A percentile compares a stretch with the other conserved stretches of the same genome.
Conservation (phyloP, 2,329 filamentous ascomycete species). For the Dactylellina leptospora region DNA sequence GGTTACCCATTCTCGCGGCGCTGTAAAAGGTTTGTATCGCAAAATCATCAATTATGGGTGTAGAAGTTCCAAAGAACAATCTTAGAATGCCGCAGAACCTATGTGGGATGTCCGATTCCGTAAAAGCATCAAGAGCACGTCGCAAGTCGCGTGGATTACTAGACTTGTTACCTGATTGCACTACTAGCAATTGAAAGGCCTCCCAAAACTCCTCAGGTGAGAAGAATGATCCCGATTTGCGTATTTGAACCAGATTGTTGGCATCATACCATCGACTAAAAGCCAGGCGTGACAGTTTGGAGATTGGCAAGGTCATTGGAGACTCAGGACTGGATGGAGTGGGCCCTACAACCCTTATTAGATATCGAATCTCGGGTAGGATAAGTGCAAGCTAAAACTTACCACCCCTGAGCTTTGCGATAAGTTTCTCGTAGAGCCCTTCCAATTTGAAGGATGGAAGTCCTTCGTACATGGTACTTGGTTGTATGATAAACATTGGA, state of each 20-base stretch:
- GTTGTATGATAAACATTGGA: background rate
- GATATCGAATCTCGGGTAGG: background rate
- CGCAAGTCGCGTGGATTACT: background rate
- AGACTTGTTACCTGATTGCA: background rate
- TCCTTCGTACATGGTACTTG: constrained; percentile 2
- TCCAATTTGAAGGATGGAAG: constrained; percentile 15
- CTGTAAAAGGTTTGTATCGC: constrained; percentile 22
- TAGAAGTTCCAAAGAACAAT: constrained; percentile 2
- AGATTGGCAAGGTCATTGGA: background rate
- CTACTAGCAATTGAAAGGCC: constrained; percentile 1
- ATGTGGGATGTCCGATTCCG: background rate
- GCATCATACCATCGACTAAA: background rate
- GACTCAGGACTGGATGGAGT: background rate
- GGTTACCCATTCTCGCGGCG: background rate
- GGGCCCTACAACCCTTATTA: background rate
- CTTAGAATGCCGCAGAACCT: background rate
- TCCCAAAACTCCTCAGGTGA: constrained; percentile 1
- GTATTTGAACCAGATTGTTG: background rate
- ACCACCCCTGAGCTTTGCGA: constrained; percentile 7
- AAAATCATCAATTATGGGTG: constrained; percentile 23
- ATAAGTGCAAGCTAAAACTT: background rate
- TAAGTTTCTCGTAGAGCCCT: constrained; percentile 3
- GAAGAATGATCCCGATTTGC: background rate
- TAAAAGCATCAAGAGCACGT: constrained; percentile 7
- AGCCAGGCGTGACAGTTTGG: background rate